These are phyloP conservation scores for Lycium ferocissimum DNA, from an alignment of 257 asterid genomes.

Conservation along the genomic window DNA sequence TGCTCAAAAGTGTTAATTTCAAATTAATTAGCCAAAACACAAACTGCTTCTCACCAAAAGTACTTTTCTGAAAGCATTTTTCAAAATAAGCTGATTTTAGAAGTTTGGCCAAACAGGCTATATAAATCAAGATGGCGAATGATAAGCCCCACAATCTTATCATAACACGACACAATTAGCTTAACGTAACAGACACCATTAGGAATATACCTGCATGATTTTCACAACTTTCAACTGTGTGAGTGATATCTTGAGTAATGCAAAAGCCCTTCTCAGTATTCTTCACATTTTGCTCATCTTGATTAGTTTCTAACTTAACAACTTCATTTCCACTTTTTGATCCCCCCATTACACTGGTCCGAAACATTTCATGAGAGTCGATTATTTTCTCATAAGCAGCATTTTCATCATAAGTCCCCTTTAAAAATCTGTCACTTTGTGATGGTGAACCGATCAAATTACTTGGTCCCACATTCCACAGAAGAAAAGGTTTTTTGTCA, in stretches of 20 bases:
- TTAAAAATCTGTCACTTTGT: conserved; percentile 35
- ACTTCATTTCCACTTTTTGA: conserved; percentile 6
- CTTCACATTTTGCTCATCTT: conserved; percentile 28
- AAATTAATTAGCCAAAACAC: no score
- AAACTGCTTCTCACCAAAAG: no score
- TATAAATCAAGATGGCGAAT: not conserved
- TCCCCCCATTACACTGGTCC: not conserved
- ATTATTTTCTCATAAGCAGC: conserved; percentile 37
- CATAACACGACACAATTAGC: not conserved
- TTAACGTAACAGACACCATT: not conserved
- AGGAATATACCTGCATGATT: conserved; percentile 46
- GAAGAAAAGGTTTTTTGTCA: conserved; percentile 45
- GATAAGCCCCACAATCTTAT: not conserved
- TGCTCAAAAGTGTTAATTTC: no score
- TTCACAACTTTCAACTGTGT: conserved; percentile 34
- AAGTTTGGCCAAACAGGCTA: no score
- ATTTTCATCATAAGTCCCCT: conserved; percentile 38
- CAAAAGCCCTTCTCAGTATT: conserved; percentile 38
- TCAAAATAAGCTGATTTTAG: no score
- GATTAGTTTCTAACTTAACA: conserved; percentile 30
- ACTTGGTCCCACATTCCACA: conserved; percentile 50
- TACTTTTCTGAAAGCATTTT: no score
- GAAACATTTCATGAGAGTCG: conserved; percentile 27
- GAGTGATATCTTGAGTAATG: conserved; percentile 27
- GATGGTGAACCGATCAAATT: conserved; percentile 39